phyloP scores from a whole-genome alignment of 139 green algal genomes.

The Asterochloris sp. region DNA sequence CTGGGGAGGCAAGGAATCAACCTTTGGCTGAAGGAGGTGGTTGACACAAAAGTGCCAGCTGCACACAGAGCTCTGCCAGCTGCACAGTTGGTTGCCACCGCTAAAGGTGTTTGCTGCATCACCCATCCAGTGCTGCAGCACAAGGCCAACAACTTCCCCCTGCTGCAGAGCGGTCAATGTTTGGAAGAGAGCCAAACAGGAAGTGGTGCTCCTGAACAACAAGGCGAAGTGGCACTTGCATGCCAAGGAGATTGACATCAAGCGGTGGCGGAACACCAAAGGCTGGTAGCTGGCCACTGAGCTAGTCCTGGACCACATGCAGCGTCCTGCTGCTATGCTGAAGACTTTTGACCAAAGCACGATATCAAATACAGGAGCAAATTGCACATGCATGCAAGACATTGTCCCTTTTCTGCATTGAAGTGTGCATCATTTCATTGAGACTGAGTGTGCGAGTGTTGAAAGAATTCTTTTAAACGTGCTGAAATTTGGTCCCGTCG shows the following conservation, averaged over 20 bases:
- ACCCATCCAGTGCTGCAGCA: no score
- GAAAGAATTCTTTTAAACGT: neutral
- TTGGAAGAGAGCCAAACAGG: conserved; percentile 1
- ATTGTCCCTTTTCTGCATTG: no score
- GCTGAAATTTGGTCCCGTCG: neutral
- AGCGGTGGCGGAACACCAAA: neutral
- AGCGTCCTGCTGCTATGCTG: neutral
- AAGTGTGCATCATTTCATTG: neutral
- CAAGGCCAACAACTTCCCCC: no score
- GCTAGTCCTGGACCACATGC: neutral
- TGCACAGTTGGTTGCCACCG: no score
- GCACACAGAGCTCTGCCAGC: no score
- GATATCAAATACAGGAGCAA: neutral
- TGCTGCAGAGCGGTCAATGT: neutral
- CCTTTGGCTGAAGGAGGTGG: no score
- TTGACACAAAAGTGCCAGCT: no score
- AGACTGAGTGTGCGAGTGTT: neutral
- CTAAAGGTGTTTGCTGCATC: no score
- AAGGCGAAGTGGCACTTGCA: conserved; percentile 4
- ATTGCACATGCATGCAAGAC: neutral
- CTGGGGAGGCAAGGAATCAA: no score
- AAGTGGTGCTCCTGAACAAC: neutral
- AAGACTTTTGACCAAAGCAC: neutral
- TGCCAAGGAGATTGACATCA: neutral
- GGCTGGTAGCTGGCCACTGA: neutral